Evolutionary conservation across 2,329 filamentous ascomycete species (phyloP).

Genomic region (Hypoxylon sp.): DNA sequence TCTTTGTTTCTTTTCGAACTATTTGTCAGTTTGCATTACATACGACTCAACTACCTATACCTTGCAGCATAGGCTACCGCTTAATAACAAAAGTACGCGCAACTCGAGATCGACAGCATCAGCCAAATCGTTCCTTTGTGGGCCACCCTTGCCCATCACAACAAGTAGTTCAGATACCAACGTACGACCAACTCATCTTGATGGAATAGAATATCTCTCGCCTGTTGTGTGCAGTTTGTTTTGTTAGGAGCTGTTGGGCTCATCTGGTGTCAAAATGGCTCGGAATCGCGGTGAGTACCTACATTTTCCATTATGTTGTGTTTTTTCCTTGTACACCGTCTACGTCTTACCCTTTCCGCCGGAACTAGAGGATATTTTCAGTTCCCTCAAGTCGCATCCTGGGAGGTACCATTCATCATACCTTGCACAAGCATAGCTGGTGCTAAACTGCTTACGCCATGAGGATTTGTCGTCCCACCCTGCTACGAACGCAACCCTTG

Average conservation of each 20-base stretch:
- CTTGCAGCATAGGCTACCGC: conserved; percentile 23
- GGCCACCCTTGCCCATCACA: conserved; percentile 40
- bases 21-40: conserved; percentile 22
- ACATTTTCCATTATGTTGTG: conserved; percentile 40
- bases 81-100: conserved; percentile 29
- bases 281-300: conserved; percentile 68
- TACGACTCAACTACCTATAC: conserved; percentile 16
- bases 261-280: conserved; percentile 60
- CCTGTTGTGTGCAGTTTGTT: conserved; percentile 10
- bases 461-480: conserved; percentile 24
- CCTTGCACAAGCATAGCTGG: conserved; percentile 38
- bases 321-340: conserved; percentile 29
- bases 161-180: conserved; percentile 31
- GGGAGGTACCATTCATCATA: conserved; percentile 32
- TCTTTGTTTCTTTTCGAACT: conserved; percentile 27
- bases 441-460: conserved; percentile 29
- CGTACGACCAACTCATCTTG: conserved; percentile 28
- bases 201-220: conserved; percentile 40
- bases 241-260: conserved; percentile 34
- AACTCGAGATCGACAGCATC: conserved; percentile 32
- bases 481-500: conserved; percentile 22
- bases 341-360: conserved; percentile 18
- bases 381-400: conserved; percentile 26
- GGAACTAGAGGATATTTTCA: conserved; percentile 17
- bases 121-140: conserved; percentile 34